Conservation (phyloP, 805 yeast species). For the Pichia nanzhaoensis region DNA sequence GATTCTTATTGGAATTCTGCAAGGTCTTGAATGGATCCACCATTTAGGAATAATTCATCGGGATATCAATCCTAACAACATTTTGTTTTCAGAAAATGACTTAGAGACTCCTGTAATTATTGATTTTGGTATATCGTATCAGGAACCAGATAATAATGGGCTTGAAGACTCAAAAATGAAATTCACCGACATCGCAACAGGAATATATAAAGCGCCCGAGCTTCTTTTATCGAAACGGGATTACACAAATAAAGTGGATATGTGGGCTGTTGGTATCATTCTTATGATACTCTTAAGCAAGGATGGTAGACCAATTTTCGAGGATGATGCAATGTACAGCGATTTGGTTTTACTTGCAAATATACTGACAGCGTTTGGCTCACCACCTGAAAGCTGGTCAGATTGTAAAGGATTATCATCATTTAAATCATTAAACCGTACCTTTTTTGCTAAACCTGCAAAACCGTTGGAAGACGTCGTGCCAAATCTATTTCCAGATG, state of each 20-base stretch:
- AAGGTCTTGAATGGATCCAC: slow-evolving; percentile 60
- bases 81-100: slow-evolving; percentile 25
- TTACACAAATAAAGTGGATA: slow-evolving; percentile 53
- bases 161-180: slow-evolving; percentile 41
- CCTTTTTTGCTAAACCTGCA: slow-evolving; percentile 22
- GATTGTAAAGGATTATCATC: slow-evolving; percentile 34
- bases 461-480: slow-evolving; percentile 24
- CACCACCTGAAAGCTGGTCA: slow-evolving; percentile 47
- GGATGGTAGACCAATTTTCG: slow-evolving; percentile 33
- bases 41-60: slow-evolving; percentile 58
- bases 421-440: slow-evolving; percentile 29
- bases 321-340: slow-evolving; percentile 35
- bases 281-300: slow-evolving; percentile 44
- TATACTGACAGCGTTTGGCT: slow-evolving; percentile 54
- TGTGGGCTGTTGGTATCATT: slow-evolving; percentile 68
- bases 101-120: slow-evolving; percentile 30
- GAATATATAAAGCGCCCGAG: slow-evolving; percentile 70
- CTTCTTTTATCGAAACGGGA: slow-evolving; percentile 51
- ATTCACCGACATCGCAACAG: slow-evolving; percentile 58
- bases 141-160: slow-evolving; percentile 56
- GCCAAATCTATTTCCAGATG: slow-evolving; percentile 26
- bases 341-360: slow-evolving; percentile 55
- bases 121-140: slow-evolving; percentile 37
- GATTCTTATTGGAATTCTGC: slow-evolving; percentile 33
- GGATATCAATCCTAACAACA: slow-evolving; percentile 74